Base-by-base conservation (phyloP, 2,329 filamentous ascomycete genomes). In the Penicillium sclerotiorum region DNA sequence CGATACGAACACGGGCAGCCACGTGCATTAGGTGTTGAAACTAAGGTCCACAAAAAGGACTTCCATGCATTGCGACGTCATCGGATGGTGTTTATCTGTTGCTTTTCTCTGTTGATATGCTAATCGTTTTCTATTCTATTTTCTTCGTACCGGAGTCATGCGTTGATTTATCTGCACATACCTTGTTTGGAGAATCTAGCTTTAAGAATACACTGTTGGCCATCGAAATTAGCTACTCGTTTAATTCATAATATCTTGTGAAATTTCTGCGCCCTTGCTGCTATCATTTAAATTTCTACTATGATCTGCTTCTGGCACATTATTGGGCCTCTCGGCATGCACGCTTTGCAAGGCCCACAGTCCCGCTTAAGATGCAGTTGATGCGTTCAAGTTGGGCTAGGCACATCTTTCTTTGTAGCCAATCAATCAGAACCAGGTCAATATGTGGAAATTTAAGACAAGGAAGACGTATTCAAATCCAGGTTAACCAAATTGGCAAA, bases 41-140 rank as follows among this genome's bases (percentile, higher is more conserved):
- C 18, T 38, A 37, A 25, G 27, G 41, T 37, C 47, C 35, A 23
- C 20, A 23, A 18, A 32, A 25, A n/a, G n/a, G 37, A 30, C 25
- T 21, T 28, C 5, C 35, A 32, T 47, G 43, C 38, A 39, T 43
- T 42, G 43, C 48, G 43, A 50, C 38, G 49, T 51, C 49, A 51
- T 51, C 25, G 21, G 39, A 28, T 36, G 38, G 28, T 47, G 36
- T 42, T 50, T 38, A 28, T 41, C 4, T 9, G 15, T 37, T 15
- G 21, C 8, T 41, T 28, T n/a, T 32, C 18, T 32, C 38, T 6
- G 8, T 12, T 28, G 22, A 15, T 22, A 15, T 28, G 4, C 21
- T 36, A 20, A 21, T 22, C 8, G 39, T 23, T 18, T 17, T 37
- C 35, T 18, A 28, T 15, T 12, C 8, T 40, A 15, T 45, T 23